Evolutionary conservation across 2,329 filamentous ascomycete species (phyloP), one percentile per base, ranked within the genome.

Genomic region (Ramularia collo-cygni): DNA sequence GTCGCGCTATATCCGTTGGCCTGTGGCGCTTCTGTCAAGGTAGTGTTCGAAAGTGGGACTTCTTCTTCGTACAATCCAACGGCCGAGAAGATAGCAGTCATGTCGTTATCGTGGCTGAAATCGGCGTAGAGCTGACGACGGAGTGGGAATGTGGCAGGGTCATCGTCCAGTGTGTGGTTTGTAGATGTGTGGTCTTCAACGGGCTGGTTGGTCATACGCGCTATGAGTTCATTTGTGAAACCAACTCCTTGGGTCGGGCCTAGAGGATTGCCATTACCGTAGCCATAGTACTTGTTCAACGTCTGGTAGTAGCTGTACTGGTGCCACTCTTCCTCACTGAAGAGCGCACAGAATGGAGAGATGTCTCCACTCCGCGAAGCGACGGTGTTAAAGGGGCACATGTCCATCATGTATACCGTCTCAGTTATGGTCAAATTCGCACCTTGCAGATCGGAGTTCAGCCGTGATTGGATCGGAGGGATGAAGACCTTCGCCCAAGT

Each of bases 101-200:
- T 87, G 57, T 83, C 80, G 61, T 93, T 95, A 64, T 95, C 89
- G 63, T 95, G 89, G 47, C 81, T 85, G 58, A 95, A 95, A 63
- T 95, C 89, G 0, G 86, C 88, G 56, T 93, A 95, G 1, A 95
- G 65, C 8, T 74, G 54, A 19, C 62, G 61, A 16, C 64, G 71
- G 0, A 94, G 66, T 0, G 89, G 88, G 55, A 95, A 95, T 0
- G 84, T 89, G 5, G 63, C 58, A 1, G 74, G 65, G 42, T 78
- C 70, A 4, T 66, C 66, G 59, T 93, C 85, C 0, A 95, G 72
- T 0, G 88, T 94, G 26, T 66, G 69, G 62, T 95, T 95, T 4
- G 81, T 86, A 39, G 71, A 79, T 0, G 87, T 94, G 42, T 76
- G 64, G 59, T 94, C 87, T 0, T 70, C 53, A 1, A 95, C 85